Evolutionary conservation across 768 basidiomycete species (phyloP), one percentile per base, ranked within the genome.

Genomic region (Lentinula edodes): DNA sequence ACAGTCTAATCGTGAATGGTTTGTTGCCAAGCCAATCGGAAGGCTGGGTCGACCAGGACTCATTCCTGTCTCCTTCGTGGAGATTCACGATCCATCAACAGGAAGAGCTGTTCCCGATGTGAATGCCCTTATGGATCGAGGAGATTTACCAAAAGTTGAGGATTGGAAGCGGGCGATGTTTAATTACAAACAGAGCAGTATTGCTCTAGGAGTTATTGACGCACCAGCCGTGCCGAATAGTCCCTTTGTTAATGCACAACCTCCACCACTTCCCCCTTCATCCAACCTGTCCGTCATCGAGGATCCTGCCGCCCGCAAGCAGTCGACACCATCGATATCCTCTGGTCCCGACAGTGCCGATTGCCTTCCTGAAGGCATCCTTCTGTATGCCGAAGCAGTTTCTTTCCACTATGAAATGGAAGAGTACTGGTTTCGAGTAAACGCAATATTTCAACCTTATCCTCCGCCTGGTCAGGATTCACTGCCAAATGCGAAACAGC

Each of bases 1-100:
- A 0, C 97, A 98, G 73, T 98, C 95, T n/a, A 99, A 98, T 70
- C 93, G 94, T 65, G 97, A 99, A 73, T 99, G 97, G 97, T 98
- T 98, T 73, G 97, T 99, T 52, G 97, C 97, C 32, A 99, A 99
- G 75, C 94, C 96, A 12, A 99, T 99, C 68, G 94, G 95, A 43
- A 83, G 86, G 60, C 84, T 99, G 18, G 96, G 97, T 35, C 89
- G 95, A 58, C 97, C 97, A 0, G 97, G 97, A 55, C 83, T 99
- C 61, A 98, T 99, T 61, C 97, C 97, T 6, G 95, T 94, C 56
- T 87, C 96, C 1, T 98, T 98, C 72, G 96, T 99, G 66, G 90
- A 98, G 74, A 90, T 98, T 52, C 91, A 94, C 61, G 95, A 99
- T 73, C 95, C 95, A 18, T 77, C 84, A 9, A 94, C 97, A 28